Percentiles rank a stretch among this genome's conserved stretches.
Evolutionary conservation across 148 eudicot species (phyloP).

Genomic region (Heliosperma pusillum): DNA sequence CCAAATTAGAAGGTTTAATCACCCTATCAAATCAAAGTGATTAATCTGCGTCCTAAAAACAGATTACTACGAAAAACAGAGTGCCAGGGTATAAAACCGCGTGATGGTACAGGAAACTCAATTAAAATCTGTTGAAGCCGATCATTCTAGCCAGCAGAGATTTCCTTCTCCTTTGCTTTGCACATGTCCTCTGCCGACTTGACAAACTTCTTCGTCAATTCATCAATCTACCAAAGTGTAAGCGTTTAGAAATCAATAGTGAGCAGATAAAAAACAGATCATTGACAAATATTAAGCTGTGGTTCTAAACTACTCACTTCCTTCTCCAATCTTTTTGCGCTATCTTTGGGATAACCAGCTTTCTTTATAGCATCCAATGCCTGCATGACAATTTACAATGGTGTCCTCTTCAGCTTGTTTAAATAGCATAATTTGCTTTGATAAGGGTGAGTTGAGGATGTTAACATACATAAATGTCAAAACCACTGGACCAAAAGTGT

Average conservation of each 20-base stretch:
- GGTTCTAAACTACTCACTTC: constrained; percentile 47
- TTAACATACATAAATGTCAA: no score
- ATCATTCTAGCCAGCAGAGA: constrained; percentile 28
- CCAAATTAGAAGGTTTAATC: background rate
- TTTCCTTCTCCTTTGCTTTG: constrained; percentile 51
- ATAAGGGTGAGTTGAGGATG: background rate
- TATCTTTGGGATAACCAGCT: constrained; percentile 71
- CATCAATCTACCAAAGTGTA: constrained; percentile 33
- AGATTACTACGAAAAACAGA: background rate
- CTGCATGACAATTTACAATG: constrained; percentile 35
- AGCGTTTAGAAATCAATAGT: background rate
- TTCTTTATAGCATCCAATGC: constrained; percentile 84
- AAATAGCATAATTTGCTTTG: background rate
- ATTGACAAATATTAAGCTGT: background rate
- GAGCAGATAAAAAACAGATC: background rate
- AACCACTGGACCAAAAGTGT: background rate
- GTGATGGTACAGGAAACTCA: background rate
- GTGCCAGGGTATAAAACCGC: background rate
- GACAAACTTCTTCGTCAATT: constrained; percentile 44
- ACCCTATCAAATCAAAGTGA: background rate
- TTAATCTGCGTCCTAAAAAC: constrained; percentile 2
- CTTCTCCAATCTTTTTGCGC: constrained; percentile 83
- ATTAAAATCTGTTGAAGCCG: background rate
- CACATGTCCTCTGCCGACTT: constrained; percentile 52
- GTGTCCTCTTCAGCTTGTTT: background rate